Percentiles rank a stretch among this genome's conserved stretches.
Evolutionary conservation across 148 eudicot genomes (phyloP).

Genomic region (Chenopodium formosanum): DNA sequence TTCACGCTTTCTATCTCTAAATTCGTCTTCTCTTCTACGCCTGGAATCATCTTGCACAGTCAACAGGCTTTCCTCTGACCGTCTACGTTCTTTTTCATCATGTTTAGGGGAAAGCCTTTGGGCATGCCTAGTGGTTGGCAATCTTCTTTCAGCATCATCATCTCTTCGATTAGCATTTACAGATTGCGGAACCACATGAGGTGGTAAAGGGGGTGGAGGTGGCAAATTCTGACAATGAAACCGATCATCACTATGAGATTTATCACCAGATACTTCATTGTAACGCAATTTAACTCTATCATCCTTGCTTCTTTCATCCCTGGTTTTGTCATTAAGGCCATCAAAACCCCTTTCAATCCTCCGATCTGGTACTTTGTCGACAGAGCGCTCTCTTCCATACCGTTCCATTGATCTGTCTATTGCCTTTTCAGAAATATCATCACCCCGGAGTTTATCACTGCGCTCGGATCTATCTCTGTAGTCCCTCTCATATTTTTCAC

Average conservation of each 20-base stretch:
- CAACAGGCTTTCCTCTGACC: constrained; percentile 78
- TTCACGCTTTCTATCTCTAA: constrained; percentile 91
- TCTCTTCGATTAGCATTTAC: constrained; percentile 72
- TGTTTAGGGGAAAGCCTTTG: constrained; percentile 94
- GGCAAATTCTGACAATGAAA: constrained; percentile 85
- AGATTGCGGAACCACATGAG: constrained; percentile 86
- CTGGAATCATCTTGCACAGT: constrained; percentile 66
- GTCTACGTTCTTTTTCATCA: constrained; percentile 89
- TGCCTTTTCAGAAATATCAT: constrained; percentile 60
- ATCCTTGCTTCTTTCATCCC: constrained; percentile 84
- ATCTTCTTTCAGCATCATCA: constrained; percentile 84
- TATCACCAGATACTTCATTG: constrained; percentile 58
- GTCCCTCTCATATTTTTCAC: constrained; percentile 80
- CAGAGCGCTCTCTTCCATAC: constrained; percentile 81
- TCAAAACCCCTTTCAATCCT: constrained; percentile 65
- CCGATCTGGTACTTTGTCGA: constrained; percentile 66
- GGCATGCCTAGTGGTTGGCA: constrained; percentile 65
- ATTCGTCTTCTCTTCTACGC: constrained; percentile 90
- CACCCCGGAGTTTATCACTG: constrained; percentile 62
- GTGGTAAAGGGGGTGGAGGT: constrained; percentile 96
- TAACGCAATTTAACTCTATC: constrained; percentile 70
- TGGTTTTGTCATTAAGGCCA: constrained; percentile 50
- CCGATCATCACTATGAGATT: constrained; percentile 68
- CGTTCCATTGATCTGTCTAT: constrained; percentile 88
- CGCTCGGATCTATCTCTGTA: constrained; percentile 70